Conservation (phyloP, 169 alveolate species). For the Eimeria falciformis region DNA sequence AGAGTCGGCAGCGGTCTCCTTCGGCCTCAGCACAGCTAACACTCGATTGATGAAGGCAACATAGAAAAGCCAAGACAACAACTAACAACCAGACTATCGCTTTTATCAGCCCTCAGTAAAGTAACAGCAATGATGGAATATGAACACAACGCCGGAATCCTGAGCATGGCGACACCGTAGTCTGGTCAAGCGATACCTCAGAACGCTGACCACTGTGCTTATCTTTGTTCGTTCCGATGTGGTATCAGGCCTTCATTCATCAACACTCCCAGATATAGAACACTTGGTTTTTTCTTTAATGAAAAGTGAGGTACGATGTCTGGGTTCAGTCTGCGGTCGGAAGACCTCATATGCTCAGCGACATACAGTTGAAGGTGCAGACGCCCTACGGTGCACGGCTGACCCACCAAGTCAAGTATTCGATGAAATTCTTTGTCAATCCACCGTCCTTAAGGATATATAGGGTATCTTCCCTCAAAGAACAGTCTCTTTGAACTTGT, state of each 20-base stretch:
- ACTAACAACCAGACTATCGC: too few relatives aligned
- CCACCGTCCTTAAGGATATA: slow-evolving; percentile 54
- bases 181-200: too few relatives aligned
- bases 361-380: neutral
- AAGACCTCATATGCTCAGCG: neutral
- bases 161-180: too few relatives aligned
- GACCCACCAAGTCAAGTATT: slow-evolving; percentile 24
- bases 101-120: too few relatives aligned
- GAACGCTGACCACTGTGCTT: neutral
- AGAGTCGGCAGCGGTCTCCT: too few relatives aligned
- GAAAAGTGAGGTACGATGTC: neutral
- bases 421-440: slow-evolving; percentile 38
- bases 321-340: slow-evolving; percentile 36
- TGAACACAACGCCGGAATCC: too few relatives aligned
- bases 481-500: slow-evolving; percentile 40
- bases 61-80: too few relatives aligned
- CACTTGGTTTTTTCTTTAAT: neutral
- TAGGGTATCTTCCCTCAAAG: slow-evolving; percentile 41
- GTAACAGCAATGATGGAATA: too few relatives aligned
- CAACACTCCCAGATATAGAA: neutral
- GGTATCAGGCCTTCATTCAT: neutral
- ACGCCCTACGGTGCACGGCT: slow-evolving; percentile 42
- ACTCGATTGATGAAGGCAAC: too few relatives aligned
- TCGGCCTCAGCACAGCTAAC: too few relatives aligned
- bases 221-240: slow-evolving; percentile 2